Conservation (phyloP, 192 early-diverging fungal genomes). For the Lunasporangiospora selenospora region DNA sequence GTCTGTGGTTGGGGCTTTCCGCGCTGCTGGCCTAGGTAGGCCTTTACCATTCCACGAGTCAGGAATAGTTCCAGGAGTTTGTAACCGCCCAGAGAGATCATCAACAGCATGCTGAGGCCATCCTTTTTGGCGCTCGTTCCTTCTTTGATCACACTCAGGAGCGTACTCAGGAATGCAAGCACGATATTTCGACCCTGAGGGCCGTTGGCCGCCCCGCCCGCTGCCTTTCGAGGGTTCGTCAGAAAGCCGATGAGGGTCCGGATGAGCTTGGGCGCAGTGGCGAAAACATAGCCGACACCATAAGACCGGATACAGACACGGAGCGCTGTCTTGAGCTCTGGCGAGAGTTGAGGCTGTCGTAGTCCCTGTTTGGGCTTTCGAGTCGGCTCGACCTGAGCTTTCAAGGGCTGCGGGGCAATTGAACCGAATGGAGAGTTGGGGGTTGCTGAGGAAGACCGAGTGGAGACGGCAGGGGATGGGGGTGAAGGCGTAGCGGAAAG, state of each 20-base stretch:
- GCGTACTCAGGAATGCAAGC: conserved; percentile 4
- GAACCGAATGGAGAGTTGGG: too few species aligned
- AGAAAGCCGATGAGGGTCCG: conserved; percentile 24
- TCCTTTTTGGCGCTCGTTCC: conserved; percentile 25
- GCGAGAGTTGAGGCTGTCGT: conserved; percentile 13
- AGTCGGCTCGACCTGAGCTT: too few species aligned
- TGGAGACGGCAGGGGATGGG: too few species aligned
- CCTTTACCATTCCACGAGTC: conserved; percentile 33
- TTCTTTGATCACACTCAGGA: conserved; percentile 14
- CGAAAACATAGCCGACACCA: conserved; percentile 45
- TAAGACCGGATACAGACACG: conserved; percentile 40
- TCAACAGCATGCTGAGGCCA: conserved; percentile 38
- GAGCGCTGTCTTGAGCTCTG: conserved; percentile 22
- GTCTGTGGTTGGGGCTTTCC: background rate
- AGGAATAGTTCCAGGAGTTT: conserved; percentile 30
- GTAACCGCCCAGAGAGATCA: conserved; percentile 41
- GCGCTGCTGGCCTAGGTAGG: conserved; percentile 18
- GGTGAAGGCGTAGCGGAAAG: too few species aligned
- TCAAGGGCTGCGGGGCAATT: too few species aligned
- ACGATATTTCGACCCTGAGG: conserved; percentile 16
- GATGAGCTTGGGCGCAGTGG: conserved; percentile 39
- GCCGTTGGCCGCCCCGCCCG: background rate
- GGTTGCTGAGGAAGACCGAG: too few species aligned
- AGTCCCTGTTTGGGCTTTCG: too few species aligned
- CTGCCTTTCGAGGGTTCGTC: conserved; percentile 18